Conservation (phyloP, 768 basidiomycete species). For the Imleria badia region DNA sequence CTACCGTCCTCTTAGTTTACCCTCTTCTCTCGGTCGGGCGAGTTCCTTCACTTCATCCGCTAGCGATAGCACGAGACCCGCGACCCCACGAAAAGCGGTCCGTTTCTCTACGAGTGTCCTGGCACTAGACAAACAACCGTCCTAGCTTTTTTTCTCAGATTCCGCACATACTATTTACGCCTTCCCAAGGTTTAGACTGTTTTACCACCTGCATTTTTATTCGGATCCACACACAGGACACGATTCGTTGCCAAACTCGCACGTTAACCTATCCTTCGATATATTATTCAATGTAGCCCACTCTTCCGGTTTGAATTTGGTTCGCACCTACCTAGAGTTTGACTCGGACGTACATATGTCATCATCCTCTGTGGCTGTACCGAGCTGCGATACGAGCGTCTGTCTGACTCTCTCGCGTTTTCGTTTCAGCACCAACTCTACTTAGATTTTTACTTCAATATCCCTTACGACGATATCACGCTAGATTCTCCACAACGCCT, state of each 20-base stretch:
- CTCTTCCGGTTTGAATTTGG: slow-evolving; percentile 6
- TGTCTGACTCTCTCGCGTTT: neutral
- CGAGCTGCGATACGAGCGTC: slow-evolving; percentile 6
- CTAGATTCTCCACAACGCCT: neutral
- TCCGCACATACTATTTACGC: slow-evolving; percentile 2
- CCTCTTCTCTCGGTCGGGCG: slow-evolving; percentile 34
- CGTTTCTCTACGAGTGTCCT: slow-evolving; percentile 54
- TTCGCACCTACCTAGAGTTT: slow-evolving; percentile 5
- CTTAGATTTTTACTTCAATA: neutral
- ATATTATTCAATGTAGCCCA: slow-evolving; percentile 35
- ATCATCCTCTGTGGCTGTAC: slow-evolving; percentile 31
- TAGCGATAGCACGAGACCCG: slow-evolving; percentile 37
- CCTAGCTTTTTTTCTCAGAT: slow-evolving; percentile 11
- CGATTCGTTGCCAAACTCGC: slow-evolving; percentile 9
- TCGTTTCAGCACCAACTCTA: slow-evolving; percentile 6
- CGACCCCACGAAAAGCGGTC: slow-evolving; percentile 57
- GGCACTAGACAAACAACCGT: slow-evolving; percentile 24
- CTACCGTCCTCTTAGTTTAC: slow-evolving; percentile 37
- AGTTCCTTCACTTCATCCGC: slow-evolving; percentile 34
- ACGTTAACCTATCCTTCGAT: slow-evolving; percentile 25
- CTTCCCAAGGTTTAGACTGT: slow-evolving; percentile 10
- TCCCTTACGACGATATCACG: slow-evolving; percentile 4
- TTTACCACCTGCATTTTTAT: slow-evolving; percentile 22
- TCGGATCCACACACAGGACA: slow-evolving; percentile 22
- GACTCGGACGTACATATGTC: slow-evolving; percentile 22